phyloP scores from a whole-genome alignment of 495 filamentous ascomycete genomes.

The Penicillium cataractarum region DNA sequence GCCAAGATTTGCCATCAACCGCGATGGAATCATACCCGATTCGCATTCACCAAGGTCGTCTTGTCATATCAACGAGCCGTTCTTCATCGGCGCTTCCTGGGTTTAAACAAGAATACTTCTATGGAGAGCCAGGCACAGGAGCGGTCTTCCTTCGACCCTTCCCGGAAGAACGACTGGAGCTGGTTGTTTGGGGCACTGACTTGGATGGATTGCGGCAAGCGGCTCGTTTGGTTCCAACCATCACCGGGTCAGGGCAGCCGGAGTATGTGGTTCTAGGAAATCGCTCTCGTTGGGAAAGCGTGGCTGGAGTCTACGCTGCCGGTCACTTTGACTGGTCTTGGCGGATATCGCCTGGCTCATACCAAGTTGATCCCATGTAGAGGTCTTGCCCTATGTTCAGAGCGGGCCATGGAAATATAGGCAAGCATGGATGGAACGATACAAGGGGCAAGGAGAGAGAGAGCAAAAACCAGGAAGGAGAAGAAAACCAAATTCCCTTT shows the following conservation, averaged over 20 bases:
- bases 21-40: neutral
- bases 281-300: constrained; percentile 52
- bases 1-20: neutral
- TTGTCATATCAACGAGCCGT: constrained; percentile 2
- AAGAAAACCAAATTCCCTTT: neutral
- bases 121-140: neutral
- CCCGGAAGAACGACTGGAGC: constrained; percentile 37
- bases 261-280: constrained; percentile 55
- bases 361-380: neutral
- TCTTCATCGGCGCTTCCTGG: neutral
- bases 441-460: neutral
- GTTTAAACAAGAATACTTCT: neutral
- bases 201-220: constrained; percentile 49
- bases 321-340: constrained; percentile 60
- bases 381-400: neutral
- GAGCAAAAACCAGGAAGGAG: neutral
- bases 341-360: constrained; percentile 42
- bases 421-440: neutral
- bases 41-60: constrained; percentile 1
- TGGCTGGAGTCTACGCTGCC: constrained; percentile 55
- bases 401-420: neutral
- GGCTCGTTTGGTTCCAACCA: constrained; percentile 57
- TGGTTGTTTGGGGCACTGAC: constrained; percentile 60
- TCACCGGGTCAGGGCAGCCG: constrained; percentile 63
- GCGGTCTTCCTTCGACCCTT: constrained; percentile 7